These are phyloP conservation scores for Triangularia verruculosa DNA, from an alignment of 2,329 filamentous ascomycete species.

Conservation along the genomic window DNA sequence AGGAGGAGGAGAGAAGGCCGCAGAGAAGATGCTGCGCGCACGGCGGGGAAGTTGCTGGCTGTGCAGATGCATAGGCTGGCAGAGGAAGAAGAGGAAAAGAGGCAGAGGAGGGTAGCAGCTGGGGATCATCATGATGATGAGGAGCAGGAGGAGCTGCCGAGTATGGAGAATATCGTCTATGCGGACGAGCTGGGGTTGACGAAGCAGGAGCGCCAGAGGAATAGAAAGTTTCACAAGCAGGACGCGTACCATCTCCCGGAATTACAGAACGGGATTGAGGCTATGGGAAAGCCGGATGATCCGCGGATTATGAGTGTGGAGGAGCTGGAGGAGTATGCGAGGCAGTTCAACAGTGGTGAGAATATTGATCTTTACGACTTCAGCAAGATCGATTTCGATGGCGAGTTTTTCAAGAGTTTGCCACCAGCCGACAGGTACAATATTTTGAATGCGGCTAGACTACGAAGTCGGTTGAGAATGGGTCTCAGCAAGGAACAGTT, in stretches of 20 bases:
- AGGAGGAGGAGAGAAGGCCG: slow-evolving; percentile 81
- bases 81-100: slow-evolving; percentile 76
- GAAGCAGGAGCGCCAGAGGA: slow-evolving; percentile 68
- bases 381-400: slow-evolving; percentile 96
- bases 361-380: slow-evolving; percentile 94
- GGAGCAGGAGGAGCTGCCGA: slow-evolving; percentile 64
- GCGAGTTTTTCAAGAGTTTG: slow-evolving; percentile 89
- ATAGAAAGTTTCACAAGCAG: slow-evolving; percentile 79
- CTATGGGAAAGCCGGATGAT: slow-evolving; percentile 88
- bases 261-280: slow-evolving; percentile 69
- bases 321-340: slow-evolving; percentile 89
- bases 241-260: slow-evolving; percentile 96
- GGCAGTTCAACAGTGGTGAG: slow-evolving; percentile 87
- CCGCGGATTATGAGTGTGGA: slow-evolving; percentile 95
- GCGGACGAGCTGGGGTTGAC: slow-evolving; percentile 86
- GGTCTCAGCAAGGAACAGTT: slow-evolving; percentile 94
- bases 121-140: slow-evolving; percentile 36
- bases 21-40: slow-evolving; percentile 87
- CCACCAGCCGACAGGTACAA: slow-evolving; percentile 92
- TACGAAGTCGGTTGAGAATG: slow-evolving; percentile 89
- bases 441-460: slow-evolving; percentile 87
- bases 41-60: slow-evolving; percentile 85
- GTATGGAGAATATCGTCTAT: slow-evolving; percentile 72
- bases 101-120: slow-evolving; percentile 43
- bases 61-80: slow-evolving; percentile 90